Conservation (phyloP, 2,329 filamentous ascomycete genomes). For the Cladosporium cucumerinum region DNA sequence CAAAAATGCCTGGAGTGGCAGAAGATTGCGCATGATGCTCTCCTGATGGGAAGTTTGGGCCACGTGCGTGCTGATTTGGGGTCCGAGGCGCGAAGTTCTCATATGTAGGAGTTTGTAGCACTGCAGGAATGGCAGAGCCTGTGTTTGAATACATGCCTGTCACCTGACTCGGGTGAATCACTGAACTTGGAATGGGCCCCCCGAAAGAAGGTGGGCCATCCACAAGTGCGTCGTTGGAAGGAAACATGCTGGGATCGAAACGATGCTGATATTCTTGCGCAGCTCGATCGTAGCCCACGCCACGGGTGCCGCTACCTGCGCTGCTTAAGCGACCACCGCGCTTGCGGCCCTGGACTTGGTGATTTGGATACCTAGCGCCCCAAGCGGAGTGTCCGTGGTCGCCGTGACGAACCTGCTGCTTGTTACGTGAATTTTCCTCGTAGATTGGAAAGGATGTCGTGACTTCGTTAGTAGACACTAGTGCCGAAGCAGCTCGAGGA, state of each 20-base stretch:
- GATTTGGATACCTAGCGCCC: not conserved
- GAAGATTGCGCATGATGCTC: not conserved
- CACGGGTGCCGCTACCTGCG: not conserved
- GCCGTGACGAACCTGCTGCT: not conserved
- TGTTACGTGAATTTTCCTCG: not conserved
- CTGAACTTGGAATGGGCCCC: not conserved
- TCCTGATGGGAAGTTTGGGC: not conserved
- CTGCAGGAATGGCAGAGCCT: not conserved
- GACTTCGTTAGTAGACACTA: not conserved
- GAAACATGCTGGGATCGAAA: not conserved
- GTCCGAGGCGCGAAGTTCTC: not conserved
- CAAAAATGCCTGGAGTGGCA: not conserved
- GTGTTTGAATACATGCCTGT: not conserved
- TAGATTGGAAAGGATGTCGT: not conserved
- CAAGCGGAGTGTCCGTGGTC: not conserved
- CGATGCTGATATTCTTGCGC: not conserved
- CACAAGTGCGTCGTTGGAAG: not conserved
- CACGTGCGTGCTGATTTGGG: not conserved
- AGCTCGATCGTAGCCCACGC: not conserved
- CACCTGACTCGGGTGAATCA: not conserved
- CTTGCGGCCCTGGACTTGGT: constrained; percentile 4
- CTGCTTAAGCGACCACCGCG: not conserved
- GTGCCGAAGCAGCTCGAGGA: not conserved
- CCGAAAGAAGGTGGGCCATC: not conserved
- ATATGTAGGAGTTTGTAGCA: not conserved